A percentile compares a stretch with the other conserved stretches of the same genome.
Conservation (phyloP, 331 rosid genomes). For the Phaseolus coccineus region DNA sequence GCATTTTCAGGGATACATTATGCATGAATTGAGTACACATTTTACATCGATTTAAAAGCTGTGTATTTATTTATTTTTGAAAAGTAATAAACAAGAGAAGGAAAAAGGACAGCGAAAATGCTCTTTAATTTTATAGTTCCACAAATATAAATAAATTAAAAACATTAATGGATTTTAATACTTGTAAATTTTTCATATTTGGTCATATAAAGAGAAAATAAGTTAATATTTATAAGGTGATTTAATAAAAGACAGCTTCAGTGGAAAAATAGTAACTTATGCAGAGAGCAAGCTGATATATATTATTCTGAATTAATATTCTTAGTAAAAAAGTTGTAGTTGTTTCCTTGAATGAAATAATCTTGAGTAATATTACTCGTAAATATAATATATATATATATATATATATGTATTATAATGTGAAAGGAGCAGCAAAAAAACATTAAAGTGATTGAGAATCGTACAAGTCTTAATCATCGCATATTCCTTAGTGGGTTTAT, state of each 20-base stretch:
- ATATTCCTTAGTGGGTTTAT: slow-evolving; percentile 25
- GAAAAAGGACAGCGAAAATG: neutral
- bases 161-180: neutral
- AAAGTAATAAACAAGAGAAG: neutral
- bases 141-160: neutral
- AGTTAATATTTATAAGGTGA: neutral
- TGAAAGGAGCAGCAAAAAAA: neutral
- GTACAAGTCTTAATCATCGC: slow-evolving; percentile 4
- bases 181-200: neutral
- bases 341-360: neutral
- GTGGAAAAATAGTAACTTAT: neutral
- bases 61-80: neutral
- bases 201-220: neutral
- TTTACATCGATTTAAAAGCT: neutral
- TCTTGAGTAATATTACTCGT: neutral
- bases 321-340: neutral
- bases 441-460: too few species aligned
- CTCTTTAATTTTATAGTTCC: neutral
- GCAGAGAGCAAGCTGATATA: neutral
- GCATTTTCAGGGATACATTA: neutral
- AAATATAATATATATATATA: too few species aligned
- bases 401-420: neutral
- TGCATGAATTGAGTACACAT: neutral
- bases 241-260: neutral
- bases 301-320: neutral